Base-by-base conservation (phyloP, 768 basidiomycete genomes). In the Xerocomus spinulosus region DNA sequence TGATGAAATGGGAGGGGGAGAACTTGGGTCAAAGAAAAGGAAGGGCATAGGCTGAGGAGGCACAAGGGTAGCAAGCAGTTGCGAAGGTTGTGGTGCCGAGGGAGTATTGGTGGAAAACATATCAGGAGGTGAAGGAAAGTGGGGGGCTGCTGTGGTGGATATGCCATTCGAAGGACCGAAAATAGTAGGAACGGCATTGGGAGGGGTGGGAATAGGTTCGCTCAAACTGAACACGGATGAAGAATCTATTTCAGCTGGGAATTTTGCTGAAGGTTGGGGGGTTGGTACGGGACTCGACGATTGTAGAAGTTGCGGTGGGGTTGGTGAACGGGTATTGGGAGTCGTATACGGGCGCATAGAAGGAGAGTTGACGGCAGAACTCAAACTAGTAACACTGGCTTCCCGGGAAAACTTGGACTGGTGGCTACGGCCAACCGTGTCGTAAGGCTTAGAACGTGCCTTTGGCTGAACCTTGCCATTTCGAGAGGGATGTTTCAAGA, bases 401-500 rank as follows among this genome's bases (percentile, higher is more conserved):
- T 83, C 82, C 53, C 81, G 70, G 15, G 75, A 75, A 34, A 73
- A 72, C 55, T 77, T 83, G 30, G 68, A 68, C 18, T 70, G 59
- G 15, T 62, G 59, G 32, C 48, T 55, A 39, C 57, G 63, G 35
- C 55, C 56, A 17, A 44, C 54, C 50, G 71, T 60, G 57, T 87
- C 83, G 54, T 87, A 87, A 4, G 86, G 86, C 62, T 88, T 90
- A 4, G 78, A 74, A 24, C 87, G 80, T 51, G 78, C 81, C 63
- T 79, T 83, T 10, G 57, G 53, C 21, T 64, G 60, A 23, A 77
- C 73, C 49, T 76, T 80, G 57, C 77, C 68, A 37, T 65, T 68
- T 48, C 72, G 69, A 34, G 58, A 41, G 26, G 58, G 77, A 49
- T 78, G 73, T 57, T 79, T 83, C 23, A 73, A 70, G 9, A 74